Conservation (phyloP, 208 protist species). For the Leishmania arabica region DNA sequence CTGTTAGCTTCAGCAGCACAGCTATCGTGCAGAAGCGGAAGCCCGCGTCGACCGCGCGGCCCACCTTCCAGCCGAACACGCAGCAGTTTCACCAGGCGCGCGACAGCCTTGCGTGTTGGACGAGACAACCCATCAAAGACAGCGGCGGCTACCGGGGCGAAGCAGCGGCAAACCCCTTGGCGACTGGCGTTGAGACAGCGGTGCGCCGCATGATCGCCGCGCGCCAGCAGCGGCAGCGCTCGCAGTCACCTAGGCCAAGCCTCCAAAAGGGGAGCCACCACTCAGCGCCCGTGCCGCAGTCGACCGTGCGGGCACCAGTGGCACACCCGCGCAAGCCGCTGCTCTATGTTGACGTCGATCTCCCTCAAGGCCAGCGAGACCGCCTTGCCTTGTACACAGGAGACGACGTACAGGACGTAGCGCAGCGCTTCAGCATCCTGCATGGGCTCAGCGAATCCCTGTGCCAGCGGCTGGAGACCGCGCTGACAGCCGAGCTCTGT, state of each 20-base stretch:
- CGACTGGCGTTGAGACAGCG: constrained; percentile 44
- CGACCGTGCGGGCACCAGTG: not conserved
- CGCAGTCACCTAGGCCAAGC: not conserved
- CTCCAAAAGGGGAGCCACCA: not conserved
- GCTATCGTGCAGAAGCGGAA: not conserved
- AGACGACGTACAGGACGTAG: constrained; percentile 12
- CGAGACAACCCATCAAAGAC: constrained; percentile 7
- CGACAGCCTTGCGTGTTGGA: constrained; percentile 29
- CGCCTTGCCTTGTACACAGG: constrained; percentile 25
- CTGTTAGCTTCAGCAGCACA: not conserved
- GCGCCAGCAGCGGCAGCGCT: constrained; percentile 19
- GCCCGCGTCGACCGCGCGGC: not conserved
- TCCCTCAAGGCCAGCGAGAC: constrained; percentile 13
- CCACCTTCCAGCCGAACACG: constrained; percentile 11
- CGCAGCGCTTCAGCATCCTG: constrained; percentile 12
- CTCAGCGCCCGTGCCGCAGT: not conserved
- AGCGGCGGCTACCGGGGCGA: not conserved
- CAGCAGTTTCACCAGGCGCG: constrained; percentile 28
- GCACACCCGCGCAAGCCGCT: constrained; percentile 9
- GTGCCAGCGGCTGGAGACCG: constrained; percentile 18
- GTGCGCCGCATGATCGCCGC: constrained; percentile 58
- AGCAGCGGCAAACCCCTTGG: constrained; percentile 3
- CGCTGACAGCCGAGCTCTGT: constrained; percentile 17
- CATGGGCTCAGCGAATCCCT: constrained; percentile 19
- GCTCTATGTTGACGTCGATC: constrained; percentile 30